phyloP scores from a whole-genome alignment of 202 grass and related monocot genomes.

The Setaria italica region DNA sequence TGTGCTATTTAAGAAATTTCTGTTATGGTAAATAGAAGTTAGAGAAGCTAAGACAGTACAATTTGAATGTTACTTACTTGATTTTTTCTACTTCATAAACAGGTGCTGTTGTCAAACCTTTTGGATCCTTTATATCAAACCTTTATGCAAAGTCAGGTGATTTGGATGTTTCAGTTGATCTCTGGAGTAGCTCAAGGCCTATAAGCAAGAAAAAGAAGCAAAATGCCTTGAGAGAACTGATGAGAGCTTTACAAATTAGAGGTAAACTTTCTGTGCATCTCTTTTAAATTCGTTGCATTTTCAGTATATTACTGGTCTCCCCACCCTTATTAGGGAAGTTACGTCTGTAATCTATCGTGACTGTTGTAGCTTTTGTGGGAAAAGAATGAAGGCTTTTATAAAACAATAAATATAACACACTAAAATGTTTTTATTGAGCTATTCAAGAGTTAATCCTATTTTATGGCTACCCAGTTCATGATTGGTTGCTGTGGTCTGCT shows the following conservation, averaged over 20 bases:
- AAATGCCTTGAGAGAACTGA: slow-evolving; percentile 62
- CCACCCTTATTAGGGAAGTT: not conserved
- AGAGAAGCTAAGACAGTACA: not conserved
- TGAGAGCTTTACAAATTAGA: slow-evolving; percentile 52
- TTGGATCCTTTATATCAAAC: slow-evolving; percentile 91
- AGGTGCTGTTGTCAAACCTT: slow-evolving; percentile 70
- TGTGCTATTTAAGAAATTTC: slow-evolving; percentile 16
- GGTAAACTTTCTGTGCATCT: slow-evolving; percentile 49
- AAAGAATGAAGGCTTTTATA: not conserved
- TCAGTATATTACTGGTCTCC: slow-evolving; percentile 8
- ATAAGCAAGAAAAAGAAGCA: slow-evolving; percentile 57
- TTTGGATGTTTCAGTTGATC: slow-evolving; percentile 88
- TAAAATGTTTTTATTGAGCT: not conserved
- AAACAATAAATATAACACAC: not conserved
- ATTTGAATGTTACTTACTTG: slow-evolving; percentile 5
- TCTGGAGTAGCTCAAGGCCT: slow-evolving; percentile 31
- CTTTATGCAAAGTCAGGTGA: slow-evolving; percentile 89
- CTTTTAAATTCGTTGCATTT: slow-evolving; percentile 10
- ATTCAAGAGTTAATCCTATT: not conserved
- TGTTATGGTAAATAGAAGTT: slow-evolving; percentile 17
- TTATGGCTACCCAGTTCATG: no score
- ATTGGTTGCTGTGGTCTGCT: not conserved
- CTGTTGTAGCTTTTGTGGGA: not conserved
- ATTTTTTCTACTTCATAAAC: slow-evolving; percentile 46
- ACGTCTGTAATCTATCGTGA: not conserved